Conservation (phyloP, 1,284 basidiomycete species). For the Singerocomus inundabilis region DNA sequence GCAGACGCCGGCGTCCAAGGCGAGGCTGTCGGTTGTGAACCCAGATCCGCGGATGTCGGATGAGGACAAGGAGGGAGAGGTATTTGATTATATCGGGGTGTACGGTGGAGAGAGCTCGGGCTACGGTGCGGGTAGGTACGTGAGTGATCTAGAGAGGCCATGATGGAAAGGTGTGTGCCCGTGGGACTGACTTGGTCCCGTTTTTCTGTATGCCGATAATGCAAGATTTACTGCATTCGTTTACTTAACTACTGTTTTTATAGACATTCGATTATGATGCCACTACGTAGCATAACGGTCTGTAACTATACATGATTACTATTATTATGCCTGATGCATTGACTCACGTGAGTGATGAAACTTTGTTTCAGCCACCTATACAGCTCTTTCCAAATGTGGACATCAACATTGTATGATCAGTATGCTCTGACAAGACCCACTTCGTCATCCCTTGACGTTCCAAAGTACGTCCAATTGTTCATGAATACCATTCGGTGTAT, state of each 20-base stretch:
- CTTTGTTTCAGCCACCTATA: slow-evolving; percentile 30
- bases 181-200: background rate
- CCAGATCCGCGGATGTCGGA: slow-evolving; percentile 31
- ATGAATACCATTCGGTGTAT: background rate
- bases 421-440: background rate
- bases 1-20: slow-evolving; percentile 32
- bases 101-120: slow-evolving; percentile 39
- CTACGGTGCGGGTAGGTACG: slow-evolving; percentile 27
- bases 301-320: background rate
- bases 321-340: too few relatives aligned
- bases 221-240: too few relatives aligned
- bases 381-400: slow-evolving; percentile 19
- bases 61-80: slow-evolving; percentile 45
- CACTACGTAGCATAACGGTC: background rate
- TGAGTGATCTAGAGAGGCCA: slow-evolving; percentile 28
- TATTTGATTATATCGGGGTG: slow-evolving; percentile 57
- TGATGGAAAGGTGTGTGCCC: background rate
- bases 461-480: slow-evolving; percentile 12
- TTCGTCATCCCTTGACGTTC: background rate
- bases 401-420: background rate
- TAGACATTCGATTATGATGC: background rate
- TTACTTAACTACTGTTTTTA: too few relatives aligned
- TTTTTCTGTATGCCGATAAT: background rate
- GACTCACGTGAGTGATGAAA: slow-evolving; percentile 5
- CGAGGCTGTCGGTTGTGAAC: slow-evolving; percentile 29